Evolutionary conservation across 2,329 filamentous ascomycete species (phyloP).

Genomic region (Xylaria sp.): DNA sequence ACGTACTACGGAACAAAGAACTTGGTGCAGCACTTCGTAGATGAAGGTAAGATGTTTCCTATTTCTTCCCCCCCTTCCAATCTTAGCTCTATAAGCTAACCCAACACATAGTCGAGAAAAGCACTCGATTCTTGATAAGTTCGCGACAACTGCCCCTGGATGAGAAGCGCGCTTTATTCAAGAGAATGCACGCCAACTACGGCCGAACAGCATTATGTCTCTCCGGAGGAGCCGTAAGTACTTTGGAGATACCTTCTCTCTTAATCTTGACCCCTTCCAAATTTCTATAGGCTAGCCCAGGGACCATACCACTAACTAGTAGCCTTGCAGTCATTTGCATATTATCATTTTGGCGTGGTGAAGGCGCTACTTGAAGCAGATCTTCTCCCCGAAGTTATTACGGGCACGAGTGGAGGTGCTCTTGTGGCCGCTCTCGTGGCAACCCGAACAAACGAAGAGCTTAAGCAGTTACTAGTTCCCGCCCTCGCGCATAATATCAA

Average conservation of each 20-base stretch:
- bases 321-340: constrained; percentile 75
- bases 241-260: not conserved
- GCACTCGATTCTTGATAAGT: constrained; percentile 73
- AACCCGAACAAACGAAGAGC: constrained; percentile 90
- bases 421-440: constrained; percentile 87
- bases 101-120: constrained; percentile 64
- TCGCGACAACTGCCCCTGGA: constrained; percentile 74
- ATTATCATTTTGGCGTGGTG: constrained; percentile 94
- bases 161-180: constrained; percentile 84
- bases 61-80: constrained; percentile 10
- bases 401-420: constrained; percentile 93
- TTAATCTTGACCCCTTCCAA: not conserved
- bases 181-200: constrained; percentile 88
- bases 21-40: constrained; percentile 87
- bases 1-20: constrained; percentile 99
- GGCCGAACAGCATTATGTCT: constrained; percentile 92
- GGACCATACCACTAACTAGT: constrained; percentile 7
- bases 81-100: constrained; percentile 11
- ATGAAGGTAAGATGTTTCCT: constrained; percentile 70
- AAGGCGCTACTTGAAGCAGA: constrained; percentile 88
- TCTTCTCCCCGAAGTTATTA: constrained; percentile 91
- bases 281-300: not conserved
- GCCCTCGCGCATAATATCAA: constrained; percentile 86
- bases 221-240: constrained; percentile 77
- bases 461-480: constrained; percentile 85